Evolutionary conservation across 1,139 yeast species (phyloP).

Genomic region (Kodamaea alishanica): DNA sequence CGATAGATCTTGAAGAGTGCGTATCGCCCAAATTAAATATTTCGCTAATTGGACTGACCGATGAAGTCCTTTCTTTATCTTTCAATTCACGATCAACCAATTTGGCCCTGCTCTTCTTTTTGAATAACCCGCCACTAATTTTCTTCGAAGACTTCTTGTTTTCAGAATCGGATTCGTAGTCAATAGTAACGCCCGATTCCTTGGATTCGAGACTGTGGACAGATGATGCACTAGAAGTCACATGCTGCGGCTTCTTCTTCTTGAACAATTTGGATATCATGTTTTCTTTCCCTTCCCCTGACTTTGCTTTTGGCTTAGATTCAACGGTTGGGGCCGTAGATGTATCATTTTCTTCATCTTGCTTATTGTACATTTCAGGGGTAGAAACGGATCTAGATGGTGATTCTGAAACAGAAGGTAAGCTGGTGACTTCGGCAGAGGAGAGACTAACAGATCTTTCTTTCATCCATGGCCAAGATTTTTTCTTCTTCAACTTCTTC

Average conservation of each 20-base stretch:
- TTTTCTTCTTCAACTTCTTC: conserved; percentile 32
- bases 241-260: conserved; percentile 28
- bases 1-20: conserved; percentile 5
- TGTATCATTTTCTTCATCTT: conserved; percentile 10
- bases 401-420: conserved; percentile 22
- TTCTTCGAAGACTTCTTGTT: conserved; percentile 10
- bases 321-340: conserved; percentile 5
- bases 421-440: conserved; percentile 20
- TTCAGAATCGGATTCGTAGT: conserved; percentile 31
- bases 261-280: conserved; percentile 45
- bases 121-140: conserved; percentile 21
- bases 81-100: conserved; percentile 9
- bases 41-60: conserved; percentile 6
- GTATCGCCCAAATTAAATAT: conserved; percentile 3
- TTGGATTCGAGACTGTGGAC: conserved; percentile 8
- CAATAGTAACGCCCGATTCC: conserved; percentile 26
- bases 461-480: conserved; percentile 42
- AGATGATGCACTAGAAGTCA: conserved; percentile 1
- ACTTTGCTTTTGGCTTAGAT: conserved; percentile 6
- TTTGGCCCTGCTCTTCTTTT: conserved; percentile 22
- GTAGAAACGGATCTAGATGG: conserved; percentile 35
- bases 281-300: conserved; percentile 32
- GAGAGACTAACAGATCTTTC: conserved; percentile 35
- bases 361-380: conserved; percentile 23
- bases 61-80: conserved; percentile 4